Percentiles rank a stretch among this genome's conserved stretches.
phyloP scores from a whole-genome alignment of 2,329 filamentous ascomycete species.

The Neoascochyta sp. region DNA sequence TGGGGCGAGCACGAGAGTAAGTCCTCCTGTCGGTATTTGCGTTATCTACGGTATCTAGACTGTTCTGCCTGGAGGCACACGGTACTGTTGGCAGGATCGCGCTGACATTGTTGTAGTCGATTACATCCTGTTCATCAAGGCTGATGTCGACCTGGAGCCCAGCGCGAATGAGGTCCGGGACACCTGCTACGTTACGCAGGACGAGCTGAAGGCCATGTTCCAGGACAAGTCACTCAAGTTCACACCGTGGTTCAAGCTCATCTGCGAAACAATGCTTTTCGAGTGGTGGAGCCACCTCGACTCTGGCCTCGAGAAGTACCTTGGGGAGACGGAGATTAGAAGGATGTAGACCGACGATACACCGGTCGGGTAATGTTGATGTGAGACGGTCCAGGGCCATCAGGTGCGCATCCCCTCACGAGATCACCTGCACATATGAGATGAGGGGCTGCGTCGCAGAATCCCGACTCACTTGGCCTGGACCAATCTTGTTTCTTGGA shows the following conservation, averaged over 20 bases:
- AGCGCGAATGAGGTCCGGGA: conserved; percentile 89
- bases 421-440: conserved; percentile 6
- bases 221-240: conserved; percentile 75
- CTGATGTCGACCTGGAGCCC: conserved; percentile 75
- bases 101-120: conserved; percentile 61
- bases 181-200: conserved; percentile 76
- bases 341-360: conserved; percentile 60
- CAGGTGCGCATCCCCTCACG: conserved; percentile 6
- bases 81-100: neutral
- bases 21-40: too few relatives aligned
- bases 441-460: conserved; percentile 6
- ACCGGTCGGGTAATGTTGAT: too few relatives aligned
- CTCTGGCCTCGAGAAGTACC: conserved; percentile 75
- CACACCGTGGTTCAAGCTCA: conserved; percentile 99
- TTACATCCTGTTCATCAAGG: conserved; percentile 93
- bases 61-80: too few relatives aligned
- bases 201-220: conserved; percentile 82
- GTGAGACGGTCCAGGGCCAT: too few relatives aligned
- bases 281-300: conserved; percentile 94
- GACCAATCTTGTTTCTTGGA: conserved; percentile 14
- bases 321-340: conserved; percentile 80
- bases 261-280: conserved; percentile 95
- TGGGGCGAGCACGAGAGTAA: conserved; percentile 98
- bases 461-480: conserved; percentile 12
- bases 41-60: too few relatives aligned